Base-by-base conservation (phyloP, 1,284 basidiomycete genomes). In the Ganoderma lucidum region DNA sequence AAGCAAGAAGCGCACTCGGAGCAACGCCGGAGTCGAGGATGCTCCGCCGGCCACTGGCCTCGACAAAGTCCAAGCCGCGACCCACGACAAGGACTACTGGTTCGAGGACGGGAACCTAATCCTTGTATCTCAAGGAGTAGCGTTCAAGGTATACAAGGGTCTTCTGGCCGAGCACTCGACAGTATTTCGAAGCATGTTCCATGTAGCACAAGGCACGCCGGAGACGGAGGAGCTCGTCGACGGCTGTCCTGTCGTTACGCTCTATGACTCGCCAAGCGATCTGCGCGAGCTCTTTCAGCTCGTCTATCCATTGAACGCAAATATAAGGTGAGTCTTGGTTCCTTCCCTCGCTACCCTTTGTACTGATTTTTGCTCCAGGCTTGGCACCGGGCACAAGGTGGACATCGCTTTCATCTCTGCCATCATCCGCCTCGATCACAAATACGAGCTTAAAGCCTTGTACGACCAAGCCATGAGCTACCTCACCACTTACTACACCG, bases 31-130 rank as follows among this genome's bases (percentile, higher is more conserved):
- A 23, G 23, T 4, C 39, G 14, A 23, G 5, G 35, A 41, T 17
- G 5, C 42, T 23, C 30, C 17, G n/a, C 15, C 45, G 37, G 14
- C 56, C 8, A 64, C 66, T 14, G 55, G 45, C 10, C 19, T 44
- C 35, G 66, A 68, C 39, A 42, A 51, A 23, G 28, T 68, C 41
- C 32, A 60, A 14, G 66, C 53, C 2, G 55, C 66, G 9, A 61
- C 30, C 8, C 60, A 64, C 51, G 71, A 71, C n/a, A 51, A 4
- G 0, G 66, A 71, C 1, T 63, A 65, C 51, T 75, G 75, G 71
- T 68, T 66, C 32, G 66, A 71, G 23, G 76, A 77, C 61, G 76
- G 76, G 1, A 77, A 70, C 55, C 61, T 77, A 32, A 64, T 77
- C 14, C 66, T 77, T 8, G 41, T 70, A 8, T 64, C 75, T 6